Evolutionary conservation across 768 basidiomycete genomes (phyloP).

Genomic region (Scleroderma bovista): DNA sequence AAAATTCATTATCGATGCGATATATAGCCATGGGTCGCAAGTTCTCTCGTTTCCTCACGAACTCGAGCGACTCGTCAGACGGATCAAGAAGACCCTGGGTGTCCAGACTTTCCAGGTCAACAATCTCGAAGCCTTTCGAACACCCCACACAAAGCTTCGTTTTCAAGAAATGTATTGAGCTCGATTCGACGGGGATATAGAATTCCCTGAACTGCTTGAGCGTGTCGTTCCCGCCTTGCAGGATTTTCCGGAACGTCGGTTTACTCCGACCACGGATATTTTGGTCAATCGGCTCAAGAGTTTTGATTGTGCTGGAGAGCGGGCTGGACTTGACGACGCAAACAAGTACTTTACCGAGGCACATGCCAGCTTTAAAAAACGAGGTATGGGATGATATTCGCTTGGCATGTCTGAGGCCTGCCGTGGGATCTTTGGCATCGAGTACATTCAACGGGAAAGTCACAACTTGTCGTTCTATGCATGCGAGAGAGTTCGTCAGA

Average conservation of each 20-base stretch:
- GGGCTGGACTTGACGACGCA: slow-evolving; percentile 97
- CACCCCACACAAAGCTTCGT: slow-evolving; percentile 97
- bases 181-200: slow-evolving; percentile 97
- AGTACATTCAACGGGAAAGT: slow-evolving; percentile 94
- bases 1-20: slow-evolving; percentile 92
- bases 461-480: slow-evolving; percentile 85
- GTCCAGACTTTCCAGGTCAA: slow-evolving; percentile 94
- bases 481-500: neutral
- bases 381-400: slow-evolving; percentile 93
- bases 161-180: slow-evolving; percentile 94
- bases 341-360: slow-evolving; percentile 85
- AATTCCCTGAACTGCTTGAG: slow-evolving; percentile 96
- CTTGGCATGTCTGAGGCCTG: slow-evolving; percentile 90
- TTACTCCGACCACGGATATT: slow-evolving; percentile 70
- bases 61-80: slow-evolving; percentile 83
- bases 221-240: slow-evolving; percentile 94
- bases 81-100: slow-evolving; percentile 96
- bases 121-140: slow-evolving; percentile 96
- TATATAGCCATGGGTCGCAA: slow-evolving; percentile 94
- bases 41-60: slow-evolving; percentile 86
- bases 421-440: slow-evolving; percentile 83
- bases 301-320: slow-evolving; percentile 95
- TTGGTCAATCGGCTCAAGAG: slow-evolving; percentile 93
- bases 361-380: slow-evolving; percentile 96
- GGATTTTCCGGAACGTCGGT: slow-evolving; percentile 89